Base-by-base conservation (phyloP, 2,329 filamentous ascomycete species). In the Massarina eburnea region DNA sequence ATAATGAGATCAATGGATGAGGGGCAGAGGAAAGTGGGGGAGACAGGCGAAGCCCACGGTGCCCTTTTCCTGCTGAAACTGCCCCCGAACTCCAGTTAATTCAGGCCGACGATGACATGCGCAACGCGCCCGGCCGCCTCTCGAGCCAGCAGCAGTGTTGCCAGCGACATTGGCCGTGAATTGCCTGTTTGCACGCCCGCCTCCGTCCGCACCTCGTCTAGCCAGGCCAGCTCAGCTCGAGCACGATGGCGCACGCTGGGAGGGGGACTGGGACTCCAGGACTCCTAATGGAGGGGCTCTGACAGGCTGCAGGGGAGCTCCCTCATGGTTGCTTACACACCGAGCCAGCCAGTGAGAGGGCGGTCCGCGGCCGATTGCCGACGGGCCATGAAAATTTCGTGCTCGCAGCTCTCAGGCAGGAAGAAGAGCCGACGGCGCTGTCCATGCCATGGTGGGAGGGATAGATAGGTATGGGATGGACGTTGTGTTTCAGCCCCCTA, bases 301-400 rank as follows among this genome's bases (percentile, higher is more conserved):
- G 54, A 46, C 49, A 48, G 51, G 46, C 45, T 39, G 27, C 48
- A 41, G 49, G 49, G 39, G 46, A 49, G 43, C 54, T 55, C 46
- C 39, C 33, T 18, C n/a, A n/a, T n/a, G 19, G 7, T 33, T 33
- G 14, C 46, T 20, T 37, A 30, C 30, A 20, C 21, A 29, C 29
- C 19, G 27, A 15, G 41, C 39, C 44, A 44, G 42, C 32, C 39
- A 40, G 30, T 18, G 30, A n/a, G 30, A 6, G 14, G 14, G 38
- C 37, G 41, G 46, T 40, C 41, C 45, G 40, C 52, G 42, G 46
- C 54, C 49, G 51, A 35, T 21, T 26, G 24, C 24, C 24, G 24
- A 26, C 6, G 26, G 24, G 8, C 15, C 15, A 45, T 18, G 27
- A 33, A 21, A 21, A 20, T 26, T 39, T 29, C 24, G 10, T 26